Evolutionary conservation across 164 flowering plant species (phyloP).

Genomic region (Vitis rotundifolia): DNA sequence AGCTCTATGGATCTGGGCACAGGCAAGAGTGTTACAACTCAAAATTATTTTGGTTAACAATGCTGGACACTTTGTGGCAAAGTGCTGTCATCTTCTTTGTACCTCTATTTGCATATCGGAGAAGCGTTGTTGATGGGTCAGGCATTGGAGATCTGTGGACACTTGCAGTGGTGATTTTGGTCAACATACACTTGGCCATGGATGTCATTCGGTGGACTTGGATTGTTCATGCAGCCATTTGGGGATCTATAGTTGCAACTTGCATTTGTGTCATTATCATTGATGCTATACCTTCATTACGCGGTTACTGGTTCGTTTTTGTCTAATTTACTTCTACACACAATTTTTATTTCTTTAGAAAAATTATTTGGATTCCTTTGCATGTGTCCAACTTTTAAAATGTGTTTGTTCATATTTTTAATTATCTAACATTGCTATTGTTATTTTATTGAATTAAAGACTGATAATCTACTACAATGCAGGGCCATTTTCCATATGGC

Average conservation of each 20-base stretch:
- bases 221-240: constrained; percentile 81
- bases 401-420: too few species aligned
- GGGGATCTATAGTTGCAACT: constrained; percentile 91
- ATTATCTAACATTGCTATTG: too few species aligned
- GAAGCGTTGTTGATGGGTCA: constrained; percentile 59
- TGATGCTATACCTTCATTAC: constrained; percentile 61
- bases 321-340: not conserved
- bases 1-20: constrained; percentile 88
- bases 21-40: constrained; percentile 70
- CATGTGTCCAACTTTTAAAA: too few species aligned
- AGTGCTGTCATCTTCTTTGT: constrained; percentile 71
- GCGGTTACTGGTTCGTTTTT: constrained; percentile 76
- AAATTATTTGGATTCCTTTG: not conserved
- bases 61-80: constrained; percentile 96
- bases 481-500: constrained; percentile 82
- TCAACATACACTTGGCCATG: constrained; percentile 91
- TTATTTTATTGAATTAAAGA: too few species aligned
- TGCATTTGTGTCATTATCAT: constrained; percentile 71
- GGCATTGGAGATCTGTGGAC: constrained; percentile 94
- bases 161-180: constrained; percentile 76
- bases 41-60: constrained; percentile 75
- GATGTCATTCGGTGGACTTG: constrained; percentile 86
- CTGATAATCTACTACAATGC: constrained; percentile 7
- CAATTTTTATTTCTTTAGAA: too few species aligned
- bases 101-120: constrained; percentile 73